Base-by-base conservation (phyloP, 1,284 basidiomycete species). In the Afroboletus lepidellus region DNA sequence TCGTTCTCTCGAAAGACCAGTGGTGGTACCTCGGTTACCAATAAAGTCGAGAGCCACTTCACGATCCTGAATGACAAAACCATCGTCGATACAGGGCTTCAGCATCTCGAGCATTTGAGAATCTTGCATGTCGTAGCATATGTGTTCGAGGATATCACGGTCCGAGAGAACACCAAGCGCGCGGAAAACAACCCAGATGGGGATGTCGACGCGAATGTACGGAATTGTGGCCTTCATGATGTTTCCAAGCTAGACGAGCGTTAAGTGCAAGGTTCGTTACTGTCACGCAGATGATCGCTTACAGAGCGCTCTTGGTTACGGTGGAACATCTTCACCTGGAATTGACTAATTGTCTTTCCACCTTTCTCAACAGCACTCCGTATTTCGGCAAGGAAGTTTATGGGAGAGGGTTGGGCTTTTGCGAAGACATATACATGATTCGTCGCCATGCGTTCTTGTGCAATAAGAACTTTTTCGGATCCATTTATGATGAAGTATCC, bases 401-500 rank as follows among this genome's bases (percentile, higher is more conserved):
- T 92, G 8, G 95, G 93, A 7, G 94, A 95, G 2, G 97, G 97
- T 53, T 98, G 92, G 0, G 93, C 93, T 72, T 99, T 99, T 54
- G 95, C 94, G 70, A 99, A 99, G 53, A 98, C 95, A 71, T 99
- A 99, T 63, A 99, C 97, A 66, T 98, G 95, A 73, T 99, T 99
- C 37, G 94, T 96, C 9, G 97, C 96, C 95, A 99, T 99, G 48
- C 97, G 86, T 72, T 99, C 96, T 70, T 99, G 96, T 0, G 97
- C 96, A 72, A 99, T 99, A 59, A 99, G 80, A 25, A 99, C 96
- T 73, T 99, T 99, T 72, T 99, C 96, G 2, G 97, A 99, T 25
- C 96, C 96, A 64, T 98, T 99, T 77, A 99, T 98, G 71, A 99
- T 93, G 71, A 99, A 99, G 74, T 99, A 99, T 55, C 96, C 96